Percentiles rank a stretch among this genome's conserved stretches.
phyloP scores from a whole-genome alignment of 163 green algal genomes.

The Scenedesmus sp. region DNA sequence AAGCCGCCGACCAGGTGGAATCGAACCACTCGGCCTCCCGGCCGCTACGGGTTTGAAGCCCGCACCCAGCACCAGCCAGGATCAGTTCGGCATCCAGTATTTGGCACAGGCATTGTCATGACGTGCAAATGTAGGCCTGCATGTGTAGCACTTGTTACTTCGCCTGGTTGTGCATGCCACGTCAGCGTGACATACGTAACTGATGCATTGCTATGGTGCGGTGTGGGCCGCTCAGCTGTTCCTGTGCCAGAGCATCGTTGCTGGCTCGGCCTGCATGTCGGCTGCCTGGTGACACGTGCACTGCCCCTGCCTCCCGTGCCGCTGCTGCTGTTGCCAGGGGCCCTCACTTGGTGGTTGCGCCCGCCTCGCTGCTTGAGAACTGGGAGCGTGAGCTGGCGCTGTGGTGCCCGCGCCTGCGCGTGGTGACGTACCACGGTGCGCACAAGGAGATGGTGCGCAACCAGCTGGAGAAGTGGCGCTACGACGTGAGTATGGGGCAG shows the following conservation, averaged over 20 bases:
- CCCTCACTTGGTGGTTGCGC: constrained; percentile 93
- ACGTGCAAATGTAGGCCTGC: background rate
- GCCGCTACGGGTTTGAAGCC: background rate
- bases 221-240: background rate
- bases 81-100: too few relatives aligned
- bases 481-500: constrained; percentile 19
- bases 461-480: constrained; percentile 60
- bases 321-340: constrained; percentile 48
- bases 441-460: constrained; percentile 72
- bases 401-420: constrained; percentile 86
- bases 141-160: background rate
- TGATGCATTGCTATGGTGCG: background rate
- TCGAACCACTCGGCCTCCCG: too few relatives aligned
- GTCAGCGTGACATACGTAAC: background rate
- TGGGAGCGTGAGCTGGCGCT: constrained; percentile 85
- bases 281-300: too few relatives aligned
- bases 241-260: too few relatives aligned
- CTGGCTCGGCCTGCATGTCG: background rate
- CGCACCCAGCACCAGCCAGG: too few relatives aligned
- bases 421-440: constrained; percentile 89
- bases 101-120: too few relatives aligned
- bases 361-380: constrained; percentile 94
- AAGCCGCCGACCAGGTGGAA: background rate
- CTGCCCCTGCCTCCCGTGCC: background rate
- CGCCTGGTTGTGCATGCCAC: background rate